A percentile compares a stretch with the other conserved stretches of the same genome.
Evolutionary conservation across 768 basidiomycete genomes (phyloP).

Genomic region (Lentinula lateritia): DNA sequence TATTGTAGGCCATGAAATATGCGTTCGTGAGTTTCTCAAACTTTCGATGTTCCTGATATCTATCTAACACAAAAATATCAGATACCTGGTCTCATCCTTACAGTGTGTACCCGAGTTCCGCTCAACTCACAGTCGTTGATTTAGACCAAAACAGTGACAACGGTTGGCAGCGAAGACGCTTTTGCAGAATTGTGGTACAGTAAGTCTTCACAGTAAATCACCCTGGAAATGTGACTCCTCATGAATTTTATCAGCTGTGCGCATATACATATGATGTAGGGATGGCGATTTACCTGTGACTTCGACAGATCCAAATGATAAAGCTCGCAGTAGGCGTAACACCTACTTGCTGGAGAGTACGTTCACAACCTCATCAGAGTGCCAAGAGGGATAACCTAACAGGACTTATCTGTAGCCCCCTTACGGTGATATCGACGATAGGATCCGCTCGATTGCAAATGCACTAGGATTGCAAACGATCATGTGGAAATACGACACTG

Average conservation of each 20-base stretch:
- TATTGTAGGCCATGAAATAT: conserved; percentile 43
- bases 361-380: conserved; percentile 16
- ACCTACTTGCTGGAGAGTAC: conserved; percentile 55
- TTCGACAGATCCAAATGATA: conserved; percentile 42
- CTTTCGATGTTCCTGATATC: not conserved
- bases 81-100: conserved; percentile 54
- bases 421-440: conserved; percentile 68
- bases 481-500: conserved; percentile 59
- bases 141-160: conserved; percentile 37
- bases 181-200: conserved; percentile 80
- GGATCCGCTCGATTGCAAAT: conserved; percentile 64
- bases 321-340: conserved; percentile 52
- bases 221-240: not conserved
- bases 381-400: not conserved
- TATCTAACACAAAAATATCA: conserved; percentile 11
- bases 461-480: conserved; percentile 66
- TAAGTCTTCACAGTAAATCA: conserved; percentile 19
- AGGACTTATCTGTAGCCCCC: conserved; percentile 37
- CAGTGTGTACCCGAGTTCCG: conserved; percentile 28
- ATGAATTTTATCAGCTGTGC: conserved; percentile 23
- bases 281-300: not conserved
- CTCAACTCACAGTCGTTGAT: not conserved
- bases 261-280: not conserved
- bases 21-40: conserved; percentile 41
- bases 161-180: conserved; percentile 54